Conservation (phyloP, 306 rosid species). For the Fragaria vesca region DNA sequence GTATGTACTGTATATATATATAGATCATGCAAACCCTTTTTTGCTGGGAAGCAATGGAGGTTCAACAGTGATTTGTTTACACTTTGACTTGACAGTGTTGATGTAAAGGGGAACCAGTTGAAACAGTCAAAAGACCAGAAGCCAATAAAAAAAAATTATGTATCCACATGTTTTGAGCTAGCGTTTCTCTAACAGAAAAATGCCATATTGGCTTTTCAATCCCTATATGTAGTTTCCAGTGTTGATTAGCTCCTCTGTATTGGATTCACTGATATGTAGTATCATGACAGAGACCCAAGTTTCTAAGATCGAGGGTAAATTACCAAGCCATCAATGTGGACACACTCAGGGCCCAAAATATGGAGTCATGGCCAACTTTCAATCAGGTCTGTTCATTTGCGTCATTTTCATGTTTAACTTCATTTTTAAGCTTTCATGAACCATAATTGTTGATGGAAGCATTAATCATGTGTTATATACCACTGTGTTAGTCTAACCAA, state of each 20-base stretch:
- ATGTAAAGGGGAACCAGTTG: neutral
- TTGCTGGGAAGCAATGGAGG: neutral
- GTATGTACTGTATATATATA: neutral
- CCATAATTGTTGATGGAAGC: slow-evolving; percentile 1
- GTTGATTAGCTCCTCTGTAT: neutral
- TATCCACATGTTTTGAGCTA: neutral
- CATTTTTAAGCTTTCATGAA: neutral
- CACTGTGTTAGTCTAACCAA: neutral
- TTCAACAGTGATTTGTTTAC: neutral
- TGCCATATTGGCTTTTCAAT: neutral
- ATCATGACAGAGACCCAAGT: slow-evolving; percentile 72
- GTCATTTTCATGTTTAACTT: neutral
- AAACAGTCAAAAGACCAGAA: neutral
- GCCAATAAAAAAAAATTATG: neutral
- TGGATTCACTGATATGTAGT: neutral
- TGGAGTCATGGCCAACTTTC: slow-evolving; percentile 92
- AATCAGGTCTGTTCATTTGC: slow-evolving; percentile 57
- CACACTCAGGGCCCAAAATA: slow-evolving; percentile 84
- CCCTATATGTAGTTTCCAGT: neutral
- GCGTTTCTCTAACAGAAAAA: neutral
- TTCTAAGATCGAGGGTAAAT: slow-evolving; percentile 68
- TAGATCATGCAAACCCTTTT: neutral
- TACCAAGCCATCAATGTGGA: slow-evolving; percentile 85
- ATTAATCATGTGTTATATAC: neutral
- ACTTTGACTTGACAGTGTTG: neutral